Conservation (phyloP, 1,284 basidiomycete genomes). For the Nidula niveotomentosa region DNA sequence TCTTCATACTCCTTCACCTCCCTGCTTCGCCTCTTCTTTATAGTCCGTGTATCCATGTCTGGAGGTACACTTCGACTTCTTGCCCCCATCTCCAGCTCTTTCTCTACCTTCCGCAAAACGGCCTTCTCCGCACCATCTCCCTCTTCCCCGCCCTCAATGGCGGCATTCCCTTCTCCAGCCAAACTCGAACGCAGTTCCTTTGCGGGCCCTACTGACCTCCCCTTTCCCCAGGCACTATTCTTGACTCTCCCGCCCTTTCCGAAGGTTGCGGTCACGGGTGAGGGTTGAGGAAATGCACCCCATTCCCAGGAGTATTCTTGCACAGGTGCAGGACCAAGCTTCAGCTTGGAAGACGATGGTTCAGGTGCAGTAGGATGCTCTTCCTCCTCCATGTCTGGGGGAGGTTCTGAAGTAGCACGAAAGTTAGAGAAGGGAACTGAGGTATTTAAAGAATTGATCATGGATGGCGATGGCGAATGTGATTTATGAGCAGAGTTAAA, state of each 20-base stretch:
- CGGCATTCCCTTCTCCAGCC: no score
- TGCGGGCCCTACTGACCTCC: slow-evolving; percentile 5
- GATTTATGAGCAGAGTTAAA: not conserved
- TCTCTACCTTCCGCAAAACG: slow-evolving; percentile 3
- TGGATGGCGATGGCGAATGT: not conserved
- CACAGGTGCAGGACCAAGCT: slow-evolving; percentile 17
- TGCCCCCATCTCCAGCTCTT: slow-evolving; percentile 11
- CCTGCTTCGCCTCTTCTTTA: slow-evolving; percentile 24
- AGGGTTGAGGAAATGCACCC: slow-evolving; percentile 82
- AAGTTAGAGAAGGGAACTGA: slow-evolving; percentile 32
- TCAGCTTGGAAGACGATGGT: slow-evolving; percentile 1
- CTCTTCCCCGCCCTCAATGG: no score
- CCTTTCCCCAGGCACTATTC: slow-evolving; percentile 13
- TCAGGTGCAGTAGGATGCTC: slow-evolving; percentile 9
- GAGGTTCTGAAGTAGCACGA: slow-evolving; percentile 60
- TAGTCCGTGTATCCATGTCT: slow-evolving; percentile 35
- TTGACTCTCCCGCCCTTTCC: slow-evolving; percentile 33
- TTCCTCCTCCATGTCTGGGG: slow-evolving; percentile 35
- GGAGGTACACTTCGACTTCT: slow-evolving; percentile 61
- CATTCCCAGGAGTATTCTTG: slow-evolving; percentile 85
- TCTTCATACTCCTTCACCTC: slow-evolving; percentile 34
- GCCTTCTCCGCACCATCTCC: slow-evolving; percentile 22
- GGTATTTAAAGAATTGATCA: not conserved
- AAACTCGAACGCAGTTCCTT: no score
- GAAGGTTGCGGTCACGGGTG: slow-evolving; percentile 59